phyloP scores from a whole-genome alignment of 768 basidiomycete genomes.

The Hortiboletus flavorubellus region DNA sequence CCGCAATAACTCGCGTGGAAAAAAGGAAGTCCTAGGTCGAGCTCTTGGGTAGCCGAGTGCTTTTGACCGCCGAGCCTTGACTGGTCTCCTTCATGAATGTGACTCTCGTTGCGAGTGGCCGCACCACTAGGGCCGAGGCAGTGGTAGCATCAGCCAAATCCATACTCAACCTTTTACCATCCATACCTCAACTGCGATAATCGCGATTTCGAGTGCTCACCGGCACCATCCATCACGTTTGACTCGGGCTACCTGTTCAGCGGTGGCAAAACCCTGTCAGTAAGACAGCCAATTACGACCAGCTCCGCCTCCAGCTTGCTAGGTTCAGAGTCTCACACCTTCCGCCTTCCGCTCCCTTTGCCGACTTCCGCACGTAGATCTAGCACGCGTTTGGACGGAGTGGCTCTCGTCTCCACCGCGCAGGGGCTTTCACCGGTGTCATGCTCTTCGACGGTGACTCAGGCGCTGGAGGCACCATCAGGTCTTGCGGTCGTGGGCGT shows the following conservation, averaged over 20 bases:
- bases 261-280: not conserved
- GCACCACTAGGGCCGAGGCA: too few relatives aligned
- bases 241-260: not conserved
- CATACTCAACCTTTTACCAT: too few relatives aligned
- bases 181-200: not conserved
- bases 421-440: conserved; percentile 21
- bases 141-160: not conserved
- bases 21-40: too few relatives aligned
- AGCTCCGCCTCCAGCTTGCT: conserved; percentile 30
- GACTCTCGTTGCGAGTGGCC: too few relatives aligned
- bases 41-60: conserved; percentile 12
- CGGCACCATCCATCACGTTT: not conserved
- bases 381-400: conserved; percentile 34
- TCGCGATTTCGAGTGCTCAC: not conserved
- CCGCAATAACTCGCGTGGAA: too few relatives aligned
- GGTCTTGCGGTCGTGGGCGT: conserved; percentile 20
- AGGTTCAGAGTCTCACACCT: conserved; percentile 26
- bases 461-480: conserved; percentile 18
- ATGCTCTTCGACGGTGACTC: conserved; percentile 15
- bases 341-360: conserved; percentile 24
- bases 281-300: conserved; percentile 19
- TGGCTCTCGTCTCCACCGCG: conserved; percentile 21
- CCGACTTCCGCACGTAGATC: conserved; percentile 29
- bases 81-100: too few relatives aligned
- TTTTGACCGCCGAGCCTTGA: conserved; percentile 49